A percentile compares a stretch with the other conserved stretches of the same genome.
These are phyloP conservation scores for Boeremia exigua DNA, from an alignment of 2,329 filamentous ascomycete genomes.

Conservation along the genomic window DNA sequence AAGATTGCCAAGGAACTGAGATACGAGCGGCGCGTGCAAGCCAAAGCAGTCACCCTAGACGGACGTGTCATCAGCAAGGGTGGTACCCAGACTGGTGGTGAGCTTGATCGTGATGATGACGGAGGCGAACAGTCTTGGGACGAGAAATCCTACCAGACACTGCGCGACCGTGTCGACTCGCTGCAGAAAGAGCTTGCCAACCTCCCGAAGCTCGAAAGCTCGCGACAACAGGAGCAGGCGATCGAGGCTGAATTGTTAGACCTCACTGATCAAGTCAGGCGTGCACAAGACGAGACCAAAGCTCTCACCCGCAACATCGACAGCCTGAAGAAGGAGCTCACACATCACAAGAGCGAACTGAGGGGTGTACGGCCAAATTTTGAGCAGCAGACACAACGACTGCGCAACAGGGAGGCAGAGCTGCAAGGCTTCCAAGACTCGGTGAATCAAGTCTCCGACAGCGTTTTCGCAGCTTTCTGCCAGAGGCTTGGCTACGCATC, in stretches of 20 bases:
- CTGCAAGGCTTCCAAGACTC: constrained; percentile 65
- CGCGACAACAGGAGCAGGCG: constrained; percentile 77
- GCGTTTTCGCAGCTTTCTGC: constrained; percentile 87
- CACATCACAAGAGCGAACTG: constrained; percentile 75
- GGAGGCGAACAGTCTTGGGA: constrained; percentile 83
- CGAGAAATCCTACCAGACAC: constrained; percentile 84
- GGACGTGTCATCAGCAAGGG: constrained; percentile 98
- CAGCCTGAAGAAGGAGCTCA: constrained; percentile 82
- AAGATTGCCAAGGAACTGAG: constrained; percentile 87
- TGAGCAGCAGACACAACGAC: constrained; percentile 70
- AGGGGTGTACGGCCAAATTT: constrained; percentile 79
- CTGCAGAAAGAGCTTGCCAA: constrained; percentile 78
- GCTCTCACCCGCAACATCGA: constrained; percentile 81
- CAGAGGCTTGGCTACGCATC: constrained; percentile 83
- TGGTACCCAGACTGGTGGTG: constrained; percentile 94
- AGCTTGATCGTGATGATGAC: constrained; percentile 69
- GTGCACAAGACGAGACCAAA: constrained; percentile 75
- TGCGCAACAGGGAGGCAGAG: constrained; percentile 66
- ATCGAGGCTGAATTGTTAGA: constrained; percentile 80
- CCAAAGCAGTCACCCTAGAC: constrained; percentile 93
- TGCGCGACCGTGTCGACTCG: constrained; percentile 78
- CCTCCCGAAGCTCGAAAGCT: constrained; percentile 78
- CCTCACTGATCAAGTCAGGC: constrained; percentile 76
- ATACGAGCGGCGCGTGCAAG: constrained; percentile 82
- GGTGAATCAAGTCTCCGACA: constrained; percentile 83